phyloP scores from a whole-genome alignment of 1,284 basidiomycete species.

The Bjerkandera adusta region DNA sequence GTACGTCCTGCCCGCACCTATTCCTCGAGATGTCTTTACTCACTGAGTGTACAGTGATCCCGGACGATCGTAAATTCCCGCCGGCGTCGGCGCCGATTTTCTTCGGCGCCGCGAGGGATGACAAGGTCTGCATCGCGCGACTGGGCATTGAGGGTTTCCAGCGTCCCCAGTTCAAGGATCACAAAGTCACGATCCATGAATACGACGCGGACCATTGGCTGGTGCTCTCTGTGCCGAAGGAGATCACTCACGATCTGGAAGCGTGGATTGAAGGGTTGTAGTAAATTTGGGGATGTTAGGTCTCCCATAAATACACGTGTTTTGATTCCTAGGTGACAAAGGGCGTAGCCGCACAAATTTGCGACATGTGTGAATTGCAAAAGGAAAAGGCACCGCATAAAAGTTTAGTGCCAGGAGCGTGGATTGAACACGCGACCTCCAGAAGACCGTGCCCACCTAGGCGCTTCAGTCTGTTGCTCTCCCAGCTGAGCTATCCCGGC shows the following conservation, averaged over 20 bases:
- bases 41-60: conserved; percentile 29
- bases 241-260: conserved; percentile 54
- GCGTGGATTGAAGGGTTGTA: conserved; percentile 58
- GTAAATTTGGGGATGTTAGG: no score
- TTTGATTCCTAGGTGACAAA: no score
- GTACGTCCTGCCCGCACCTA: neutral
- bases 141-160: conserved; percentile 6
- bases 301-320: no score
- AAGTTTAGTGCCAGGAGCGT: no score
- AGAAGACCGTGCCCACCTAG: no score
- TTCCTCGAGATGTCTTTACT: neutral
- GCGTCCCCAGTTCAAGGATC: conserved; percentile 20
- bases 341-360: no score
- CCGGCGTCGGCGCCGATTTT: conserved; percentile 35
- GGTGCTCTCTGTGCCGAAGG: conserved; percentile 31
- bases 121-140: conserved; percentile 26
- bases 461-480: neutral
- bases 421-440: no score
- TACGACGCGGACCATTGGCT: conserved; percentile 32
- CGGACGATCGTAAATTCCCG: conserved; percentile 23
- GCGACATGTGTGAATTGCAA: no score
- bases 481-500: neutral
- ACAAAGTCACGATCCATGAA: conserved; percentile 31
- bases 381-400: no score
- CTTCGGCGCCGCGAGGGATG: conserved; percentile 31